These are phyloP conservation scores for Nakazawaea ishiwadae DNA, from an alignment of 805 yeast species.

Conservation along the genomic window DNA sequence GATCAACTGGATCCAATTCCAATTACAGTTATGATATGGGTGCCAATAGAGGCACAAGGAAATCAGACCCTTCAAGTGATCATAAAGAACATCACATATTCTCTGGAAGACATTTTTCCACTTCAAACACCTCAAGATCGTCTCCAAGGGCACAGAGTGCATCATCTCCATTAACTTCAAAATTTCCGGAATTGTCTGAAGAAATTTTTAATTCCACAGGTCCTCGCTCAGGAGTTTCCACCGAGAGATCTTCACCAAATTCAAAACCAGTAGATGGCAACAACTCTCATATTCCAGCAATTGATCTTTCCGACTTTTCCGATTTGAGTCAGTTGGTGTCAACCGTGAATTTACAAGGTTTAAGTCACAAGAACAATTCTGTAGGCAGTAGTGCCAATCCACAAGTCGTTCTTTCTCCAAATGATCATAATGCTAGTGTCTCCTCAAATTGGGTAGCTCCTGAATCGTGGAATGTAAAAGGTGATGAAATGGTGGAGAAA, in stretches of 20 bases:
- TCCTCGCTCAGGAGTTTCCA: background rate
- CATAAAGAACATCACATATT: slow-evolving; percentile 7
- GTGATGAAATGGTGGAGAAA: slow-evolving; percentile 4
- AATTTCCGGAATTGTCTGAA: slow-evolving; percentile 8
- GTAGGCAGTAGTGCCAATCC: background rate
- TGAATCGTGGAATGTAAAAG: slow-evolving; percentile 14
- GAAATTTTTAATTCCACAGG: slow-evolving; percentile 4
- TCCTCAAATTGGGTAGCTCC: slow-evolving; percentile 14
- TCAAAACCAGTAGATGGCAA: slow-evolving; percentile 3
- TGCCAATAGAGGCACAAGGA: background rate
- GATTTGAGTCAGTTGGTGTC: slow-evolving; percentile 12
- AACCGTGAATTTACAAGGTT: slow-evolving; percentile 6
- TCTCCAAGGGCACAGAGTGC: slow-evolving; percentile 4
- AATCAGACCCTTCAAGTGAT: slow-evolving; percentile 8
- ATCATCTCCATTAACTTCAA: background rate
- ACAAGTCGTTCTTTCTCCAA: background rate
- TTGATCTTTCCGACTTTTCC: slow-evolving; percentile 7
- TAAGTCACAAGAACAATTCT: background rate
- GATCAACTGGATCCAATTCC: background rate
- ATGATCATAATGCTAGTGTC: slow-evolving; percentile 9
- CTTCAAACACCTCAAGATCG: background rate
- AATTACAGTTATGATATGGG: background rate
- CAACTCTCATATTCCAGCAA: background rate
- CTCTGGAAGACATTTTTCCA: slow-evolving; percentile 9
- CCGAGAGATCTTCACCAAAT: slow-evolving; percentile 10